Conservation (phyloP, 768 basidiomycete species). For the Trametes cubensis region DNA sequence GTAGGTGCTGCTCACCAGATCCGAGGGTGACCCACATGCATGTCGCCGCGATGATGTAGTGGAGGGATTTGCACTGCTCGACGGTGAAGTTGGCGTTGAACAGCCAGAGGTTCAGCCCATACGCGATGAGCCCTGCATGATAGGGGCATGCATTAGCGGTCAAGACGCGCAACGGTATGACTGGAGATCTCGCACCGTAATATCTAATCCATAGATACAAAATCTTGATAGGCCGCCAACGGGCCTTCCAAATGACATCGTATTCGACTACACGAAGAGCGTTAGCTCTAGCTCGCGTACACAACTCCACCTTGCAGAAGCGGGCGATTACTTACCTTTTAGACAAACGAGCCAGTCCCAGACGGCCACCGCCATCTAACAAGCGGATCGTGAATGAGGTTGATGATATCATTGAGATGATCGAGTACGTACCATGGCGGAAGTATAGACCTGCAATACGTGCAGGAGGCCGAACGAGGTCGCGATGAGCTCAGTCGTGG, state of each 20-base stretch:
- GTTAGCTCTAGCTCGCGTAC: background rate
- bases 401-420: too few species aligned
- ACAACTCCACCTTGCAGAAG: too few species aligned
- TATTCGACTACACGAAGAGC: background rate
- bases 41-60: conserved; percentile 11
- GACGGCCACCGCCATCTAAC: conserved; percentile 13
- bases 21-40: conserved; percentile 19
- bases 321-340: background rate
- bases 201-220: conserved; percentile 16
- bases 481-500: conserved; percentile 10
- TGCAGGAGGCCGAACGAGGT: conserved; percentile 13
- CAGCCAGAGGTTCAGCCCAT: conserved; percentile 10
- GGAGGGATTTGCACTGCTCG: conserved; percentile 11
- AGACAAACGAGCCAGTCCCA: conserved; percentile 15
- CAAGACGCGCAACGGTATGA: too few species aligned
- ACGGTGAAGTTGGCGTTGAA: conserved; percentile 16
- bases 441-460: conserved; percentile 13
- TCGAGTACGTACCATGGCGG: conserved; percentile 4
- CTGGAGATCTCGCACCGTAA: conserved; percentile 5
- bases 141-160: background rate
- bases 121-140: background rate
- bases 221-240: conserved; percentile 11
- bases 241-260: conserved; percentile 14
- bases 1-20: background rate
- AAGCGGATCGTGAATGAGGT: background rate